Evolutionary conservation across 768 basidiomycete genomes (phyloP).

Genomic region (Agaricus bisporus): DNA sequence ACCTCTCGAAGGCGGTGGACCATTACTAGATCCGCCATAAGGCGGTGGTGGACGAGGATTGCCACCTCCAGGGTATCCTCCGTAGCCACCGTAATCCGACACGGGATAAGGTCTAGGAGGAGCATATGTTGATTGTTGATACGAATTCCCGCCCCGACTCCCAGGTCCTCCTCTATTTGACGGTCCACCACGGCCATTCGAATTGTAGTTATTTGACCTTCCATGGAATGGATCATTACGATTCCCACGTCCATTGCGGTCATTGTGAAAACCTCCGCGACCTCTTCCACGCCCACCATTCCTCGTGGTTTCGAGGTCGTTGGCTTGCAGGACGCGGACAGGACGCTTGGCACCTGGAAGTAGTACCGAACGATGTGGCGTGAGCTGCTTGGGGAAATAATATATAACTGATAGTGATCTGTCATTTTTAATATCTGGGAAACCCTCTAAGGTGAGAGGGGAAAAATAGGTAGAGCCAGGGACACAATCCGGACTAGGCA

Average conservation of each 20-base stretch:
- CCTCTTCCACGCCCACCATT: conserved; percentile 51
- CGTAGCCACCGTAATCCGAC: conserved; percentile 25
- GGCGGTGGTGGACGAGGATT: conserved; percentile 15
- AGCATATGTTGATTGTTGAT: conserved; percentile 11
- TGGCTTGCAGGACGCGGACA: conserved; percentile 52
- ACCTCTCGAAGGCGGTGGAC: conserved; percentile 18
- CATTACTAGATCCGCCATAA: conserved; percentile 24
- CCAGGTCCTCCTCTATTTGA: conserved; percentile 21
- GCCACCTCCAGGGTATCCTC: conserved; percentile 10
- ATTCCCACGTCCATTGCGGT: conserved; percentile 26
- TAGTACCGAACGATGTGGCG: conserved; percentile 80
- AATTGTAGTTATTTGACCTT: conserved; percentile 31
- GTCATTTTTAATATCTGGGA: conserved; percentile 83
- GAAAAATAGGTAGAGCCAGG: conserved; percentile 88
- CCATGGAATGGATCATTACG: conserved; percentile 45
- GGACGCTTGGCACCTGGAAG: conserved; percentile 65
- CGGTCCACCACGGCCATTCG: conserved; percentile 20
- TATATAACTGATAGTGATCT: conserved; percentile 82
- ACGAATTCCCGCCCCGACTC: conserved; percentile 21
- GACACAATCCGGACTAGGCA: conserved; percentile 83
- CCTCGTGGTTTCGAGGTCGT: conserved; percentile 68
- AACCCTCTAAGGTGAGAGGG: conserved; percentile 52
- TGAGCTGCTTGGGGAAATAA: conserved; percentile 82
- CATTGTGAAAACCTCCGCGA: conserved; percentile 27
- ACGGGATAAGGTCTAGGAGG: conserved; percentile 10